phyloP scores from a whole-genome alignment of 805 yeast species.

The Candida morakotiae region DNA sequence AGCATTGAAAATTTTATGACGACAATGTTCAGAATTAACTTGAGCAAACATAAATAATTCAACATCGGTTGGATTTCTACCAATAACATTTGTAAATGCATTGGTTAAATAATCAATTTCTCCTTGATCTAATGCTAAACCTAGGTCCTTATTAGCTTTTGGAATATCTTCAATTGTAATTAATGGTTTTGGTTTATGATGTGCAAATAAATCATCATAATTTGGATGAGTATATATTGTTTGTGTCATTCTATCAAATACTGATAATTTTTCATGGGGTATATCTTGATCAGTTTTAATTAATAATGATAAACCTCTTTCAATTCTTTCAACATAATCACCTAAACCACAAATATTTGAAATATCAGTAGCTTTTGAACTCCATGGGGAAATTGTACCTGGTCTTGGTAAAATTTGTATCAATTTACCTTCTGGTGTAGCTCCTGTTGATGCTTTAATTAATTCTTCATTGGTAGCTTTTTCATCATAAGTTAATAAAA shows the following conservation, averaged over 20 bases:
- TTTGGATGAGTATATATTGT: constrained; percentile 60
- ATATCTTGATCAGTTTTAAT: constrained; percentile 48
- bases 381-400: constrained; percentile 99
- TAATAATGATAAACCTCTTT: constrained; percentile 80
- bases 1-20: constrained; percentile 98
- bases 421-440: constrained; percentile 42
- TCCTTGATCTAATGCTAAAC: constrained; percentile 91
- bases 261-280: constrained; percentile 26
- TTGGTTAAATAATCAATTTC: constrained; percentile 84
- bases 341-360: constrained; percentile 82
- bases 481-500: constrained; percentile 69
- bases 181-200: constrained; percentile 78
- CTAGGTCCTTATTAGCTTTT: constrained; percentile 77
- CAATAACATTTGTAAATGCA: constrained; percentile 72
- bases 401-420: constrained; percentile 83
- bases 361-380: constrained; percentile 96
- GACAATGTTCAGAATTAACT: constrained; percentile 98
- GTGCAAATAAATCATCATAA: constrained; percentile 68
- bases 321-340: constrained; percentile 72
- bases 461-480: constrained; percentile 20
- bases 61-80: constrained; percentile 94
- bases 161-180: constrained; percentile 65
- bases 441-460: constrained; percentile 3
- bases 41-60: constrained; percentile 99
- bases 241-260: constrained; percentile 96